Evolutionary conservation across 2,329 filamentous ascomycete species (phyloP), one percentile per base, ranked within the genome.

Genomic region (Pyrenochaeta sp.): DNA sequence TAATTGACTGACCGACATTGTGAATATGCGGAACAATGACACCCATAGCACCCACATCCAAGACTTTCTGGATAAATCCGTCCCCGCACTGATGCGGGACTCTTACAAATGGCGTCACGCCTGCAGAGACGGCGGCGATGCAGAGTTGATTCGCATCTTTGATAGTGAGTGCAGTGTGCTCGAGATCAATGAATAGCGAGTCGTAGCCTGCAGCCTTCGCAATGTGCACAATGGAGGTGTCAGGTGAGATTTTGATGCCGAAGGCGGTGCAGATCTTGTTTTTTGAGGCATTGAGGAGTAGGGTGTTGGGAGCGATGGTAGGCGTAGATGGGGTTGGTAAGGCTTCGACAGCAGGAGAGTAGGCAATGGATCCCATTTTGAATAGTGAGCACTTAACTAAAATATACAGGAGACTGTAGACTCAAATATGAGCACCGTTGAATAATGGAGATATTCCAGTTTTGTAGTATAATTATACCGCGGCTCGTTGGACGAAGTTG

Each of bases 101-200:
- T 5, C 73, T 61, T 2, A 75, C 72, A 32, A 75, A 66, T 2
- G 72, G 71, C 0, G 70, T 64, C 17, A 72, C 64, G 27, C 69
- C 72, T 1, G 51, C 61, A n/a, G 56, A 49, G 6, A 73, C 54
- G 0, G 62, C 72, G 0, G 67, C 60, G 3, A 54, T 62, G 49
- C 69, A 74, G 1, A 75, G 57, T 14, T 66, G 63, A 50, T 66
- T 68, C 1, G 67, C 66, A 20, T 75, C 66, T 15, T 64, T 58
- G 3, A 75, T 43, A 0, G 72, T 72, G 3, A 78, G 54, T 2
- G 59, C 61, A 4, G 71, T 70, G 40, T 78, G 75, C 55, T 78
- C 75, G 6, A 78, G 61, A 31, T 78, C 76, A 51, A 78, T 76
- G 58, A 78, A 78, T 0, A 78, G 57, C 6, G 69, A 56, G 44